Percentiles rank a stretch among this genome's conserved stretches.
Evolutionary conservation across 1,284 basidiomycete genomes (phyloP).

Genomic region (Naganishia albida): DNA sequence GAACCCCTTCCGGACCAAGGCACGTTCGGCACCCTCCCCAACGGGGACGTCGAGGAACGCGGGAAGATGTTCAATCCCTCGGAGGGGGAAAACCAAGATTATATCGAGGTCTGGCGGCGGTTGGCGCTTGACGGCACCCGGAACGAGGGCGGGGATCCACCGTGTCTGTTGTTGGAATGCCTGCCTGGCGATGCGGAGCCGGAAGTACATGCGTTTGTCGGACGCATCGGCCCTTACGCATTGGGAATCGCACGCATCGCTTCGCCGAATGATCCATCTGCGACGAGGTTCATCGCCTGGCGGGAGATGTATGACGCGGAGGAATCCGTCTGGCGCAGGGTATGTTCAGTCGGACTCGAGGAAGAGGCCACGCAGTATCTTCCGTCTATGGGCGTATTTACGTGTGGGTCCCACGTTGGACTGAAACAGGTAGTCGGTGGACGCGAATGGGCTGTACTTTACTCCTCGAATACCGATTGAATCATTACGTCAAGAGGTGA

Average conservation of each 20-base stretch:
- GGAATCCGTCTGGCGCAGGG: neutral
- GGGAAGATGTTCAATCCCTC: conserved; percentile 45
- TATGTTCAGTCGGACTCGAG: neutral
- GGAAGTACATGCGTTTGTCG: conserved; percentile 10
- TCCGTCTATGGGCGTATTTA: neutral
- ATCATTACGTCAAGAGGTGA: too few species aligned
- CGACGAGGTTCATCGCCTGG: conserved; percentile 3
- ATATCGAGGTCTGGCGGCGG: conserved; percentile 44
- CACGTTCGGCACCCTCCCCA: conserved; percentile 38
- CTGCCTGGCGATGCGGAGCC: neutral
- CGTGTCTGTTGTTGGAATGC: too few species aligned
- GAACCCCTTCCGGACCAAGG: conserved; percentile 39
- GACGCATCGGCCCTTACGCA: conserved; percentile 21
- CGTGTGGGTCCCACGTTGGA: conserved; percentile 36
- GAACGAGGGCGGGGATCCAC: neutral
- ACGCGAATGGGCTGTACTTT: neutral
- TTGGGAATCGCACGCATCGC: conserved; percentile 14
- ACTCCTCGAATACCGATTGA: neutral
- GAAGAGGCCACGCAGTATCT: neutral
- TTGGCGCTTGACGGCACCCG: neutral
- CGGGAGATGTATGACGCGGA: conserved; percentile 9
- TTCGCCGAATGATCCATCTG: neutral
- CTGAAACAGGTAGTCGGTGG: neutral
- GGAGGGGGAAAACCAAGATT: conserved; percentile 36
- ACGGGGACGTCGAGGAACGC: conserved; percentile 42